Conservation (phyloP, 345 rosid species). For the Euphorbia tirucalli region DNA sequence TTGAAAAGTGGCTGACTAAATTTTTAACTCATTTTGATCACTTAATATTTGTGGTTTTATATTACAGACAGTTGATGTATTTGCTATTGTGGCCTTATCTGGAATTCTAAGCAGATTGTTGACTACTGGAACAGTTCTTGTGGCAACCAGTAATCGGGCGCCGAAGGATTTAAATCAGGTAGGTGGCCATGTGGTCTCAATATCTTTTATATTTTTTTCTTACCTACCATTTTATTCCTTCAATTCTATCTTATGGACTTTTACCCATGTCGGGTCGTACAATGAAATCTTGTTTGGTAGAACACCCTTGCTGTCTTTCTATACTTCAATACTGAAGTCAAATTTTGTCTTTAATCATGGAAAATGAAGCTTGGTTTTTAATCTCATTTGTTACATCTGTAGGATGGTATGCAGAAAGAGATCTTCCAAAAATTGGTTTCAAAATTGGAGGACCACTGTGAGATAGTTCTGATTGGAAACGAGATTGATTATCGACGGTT, state of each 20-base stretch:
- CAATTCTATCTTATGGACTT: constrained; percentile 4
- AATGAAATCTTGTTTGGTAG: constrained; percentile 9
- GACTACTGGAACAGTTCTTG: constrained; percentile 81
- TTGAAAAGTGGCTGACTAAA: constrained; percentile 8
- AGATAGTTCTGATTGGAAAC: constrained; percentile 66
- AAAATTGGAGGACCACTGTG: constrained; percentile 76
- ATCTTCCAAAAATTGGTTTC: constrained; percentile 67
- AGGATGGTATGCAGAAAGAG: constrained; percentile 95
- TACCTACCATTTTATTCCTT: not conserved
- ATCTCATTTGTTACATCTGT: constrained; percentile 26
- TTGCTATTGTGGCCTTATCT: constrained; percentile 98
- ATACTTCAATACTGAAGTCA: not conserved
- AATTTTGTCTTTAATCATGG: not conserved
- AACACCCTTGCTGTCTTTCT: constrained; percentile 1
- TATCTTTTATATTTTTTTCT: constrained; percentile 6
- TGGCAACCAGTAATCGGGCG: constrained; percentile 91
- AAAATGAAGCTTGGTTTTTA: constrained; percentile 3
- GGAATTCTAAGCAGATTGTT: constrained; percentile 95
- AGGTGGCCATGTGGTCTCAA: not conserved
- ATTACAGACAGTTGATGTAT: constrained; percentile 87
- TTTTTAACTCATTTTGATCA: constrained; percentile 17
- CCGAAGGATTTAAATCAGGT: constrained; percentile 91
- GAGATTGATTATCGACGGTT: constrained; percentile 85
- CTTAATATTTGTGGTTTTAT: constrained; percentile 33
- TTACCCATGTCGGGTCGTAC: too few species aligned